Percentiles rank a stretch among this genome's conserved stretches.
phyloP scores from a whole-genome alignment of 306 rosid species.

The Sechiopsis laciniata region DNA sequence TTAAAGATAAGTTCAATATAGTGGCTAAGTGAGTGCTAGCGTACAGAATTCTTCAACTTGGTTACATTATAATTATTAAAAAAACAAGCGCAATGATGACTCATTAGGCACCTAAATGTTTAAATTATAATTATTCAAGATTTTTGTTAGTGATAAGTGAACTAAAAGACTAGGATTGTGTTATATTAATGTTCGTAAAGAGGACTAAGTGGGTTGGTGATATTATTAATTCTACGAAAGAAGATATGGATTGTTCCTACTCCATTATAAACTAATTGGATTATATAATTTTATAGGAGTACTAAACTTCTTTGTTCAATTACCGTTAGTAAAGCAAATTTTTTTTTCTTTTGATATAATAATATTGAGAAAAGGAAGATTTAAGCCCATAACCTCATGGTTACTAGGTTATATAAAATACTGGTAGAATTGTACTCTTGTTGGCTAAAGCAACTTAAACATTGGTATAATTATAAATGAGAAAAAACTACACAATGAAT shows the following conservation, averaged over 20 bases:
- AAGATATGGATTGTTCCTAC: not conserved
- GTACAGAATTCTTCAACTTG: not conserved
- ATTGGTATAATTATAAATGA: too few species aligned
- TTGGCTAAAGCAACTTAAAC: too few species aligned
- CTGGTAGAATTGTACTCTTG: too few species aligned
- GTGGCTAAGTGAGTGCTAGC: not conserved
- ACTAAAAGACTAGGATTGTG: not conserved
- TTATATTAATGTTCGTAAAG: not conserved
- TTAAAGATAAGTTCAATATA: not conserved
- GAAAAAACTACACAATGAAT: too few species aligned
- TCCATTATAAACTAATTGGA: not conserved
- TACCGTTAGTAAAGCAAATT: too few species aligned
- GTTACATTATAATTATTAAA: not conserved
- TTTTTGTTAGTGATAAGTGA: not conserved
- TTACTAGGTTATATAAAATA: too few species aligned
- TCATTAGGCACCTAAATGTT: not conserved
- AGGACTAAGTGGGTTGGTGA: conserved; percentile 11
- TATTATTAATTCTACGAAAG: not conserved
- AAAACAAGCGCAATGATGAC: not conserved
- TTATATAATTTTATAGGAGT: not conserved
- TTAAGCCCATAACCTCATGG: too few species aligned
- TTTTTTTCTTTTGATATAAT: too few species aligned
- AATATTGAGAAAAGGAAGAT: too few species aligned
- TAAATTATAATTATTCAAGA: not conserved
- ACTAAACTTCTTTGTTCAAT: too few species aligned